Evolutionary conservation across 2,329 filamentous ascomycete genomes (phyloP), one percentile per base, ranked within the genome.

Genomic region (Clarireedia monteithiana): DNA sequence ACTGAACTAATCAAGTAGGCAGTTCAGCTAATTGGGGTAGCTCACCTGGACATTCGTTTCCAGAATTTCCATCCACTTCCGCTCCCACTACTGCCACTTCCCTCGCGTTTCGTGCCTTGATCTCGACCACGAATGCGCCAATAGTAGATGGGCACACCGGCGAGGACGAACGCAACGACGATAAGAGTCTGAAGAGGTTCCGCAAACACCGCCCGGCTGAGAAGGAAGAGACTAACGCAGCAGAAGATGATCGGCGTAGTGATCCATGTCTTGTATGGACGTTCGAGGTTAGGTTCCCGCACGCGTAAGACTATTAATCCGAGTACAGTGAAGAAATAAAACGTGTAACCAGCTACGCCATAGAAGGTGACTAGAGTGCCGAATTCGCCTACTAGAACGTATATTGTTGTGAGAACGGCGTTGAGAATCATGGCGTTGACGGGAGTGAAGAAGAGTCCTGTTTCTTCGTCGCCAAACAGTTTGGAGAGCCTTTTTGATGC

Each of bases 191-290:
- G 91, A 51, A 95, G 65, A 4, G 94, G 94, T 72, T 96, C 86
- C 14, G 91, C 88, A 68, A 99, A 94, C 14, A 97, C 84, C 3
- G 91, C 91, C 50, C 94, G 79, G 67, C 85, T 91, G 44, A 99
- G 80, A 62, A 99, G 72, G 69, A 99, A 99, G 62, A 99, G 72
- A 69, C 89, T 95, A 40, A 99, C 94, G 68, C 94, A 99, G 79
- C 94, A 99, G 70, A 99, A 99, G 56, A 96, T 92, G 62, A 99
- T 92, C 10, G 94, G 94, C 2, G 94, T 99, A 0, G 86, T 87
- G 67, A 99, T 96, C 94, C 92, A 99, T 3, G 91, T 96, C 70
- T 84, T 86, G 73, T 99, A 99, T 0, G 94, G 92, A 26, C 94
- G 76, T 70, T 96, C 91, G 47, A 99, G 79, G 60, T 85, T 78